These are phyloP conservation scores for Microdochium paspali DNA, from an alignment of 2,329 filamentous ascomycete genomes.

Conservation along the genomic window DNA sequence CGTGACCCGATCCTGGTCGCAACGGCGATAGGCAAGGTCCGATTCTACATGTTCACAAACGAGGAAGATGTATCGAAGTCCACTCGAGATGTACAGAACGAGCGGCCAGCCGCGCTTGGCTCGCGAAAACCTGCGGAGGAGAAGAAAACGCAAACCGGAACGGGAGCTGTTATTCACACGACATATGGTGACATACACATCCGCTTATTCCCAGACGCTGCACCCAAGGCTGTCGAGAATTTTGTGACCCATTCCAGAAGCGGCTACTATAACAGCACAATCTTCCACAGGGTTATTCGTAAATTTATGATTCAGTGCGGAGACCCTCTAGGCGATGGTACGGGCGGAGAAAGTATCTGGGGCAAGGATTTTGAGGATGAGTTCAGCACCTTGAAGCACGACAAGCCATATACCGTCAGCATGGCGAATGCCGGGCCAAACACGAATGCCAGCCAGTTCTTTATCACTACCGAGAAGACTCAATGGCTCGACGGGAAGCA, in stretches of 20 bases:
- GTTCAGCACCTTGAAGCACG: constrained; percentile 82
- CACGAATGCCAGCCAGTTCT: constrained; percentile 95
- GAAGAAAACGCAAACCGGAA: constrained; percentile 64
- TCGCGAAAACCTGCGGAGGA: constrained; percentile 44
- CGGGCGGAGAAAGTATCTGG: constrained; percentile 87
- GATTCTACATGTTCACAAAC: constrained; percentile 98
- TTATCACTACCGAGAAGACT: constrained; percentile 96
- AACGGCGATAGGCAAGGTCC: constrained; percentile 76
- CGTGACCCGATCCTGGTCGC: constrained; percentile 82
- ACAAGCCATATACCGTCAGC: constrained; percentile 91
- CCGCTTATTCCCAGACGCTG: constrained; percentile 83
- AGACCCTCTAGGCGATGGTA: constrained; percentile 80
- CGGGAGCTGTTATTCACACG: constrained; percentile 79
- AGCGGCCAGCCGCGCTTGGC: constrained; percentile 66
- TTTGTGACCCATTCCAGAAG: constrained; percentile 85
- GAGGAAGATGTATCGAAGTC: constrained; percentile 75
- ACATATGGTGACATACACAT: constrained; percentile 90
- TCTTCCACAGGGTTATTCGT: constrained; percentile 93
- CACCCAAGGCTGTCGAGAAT: constrained; percentile 93
- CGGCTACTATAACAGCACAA: constrained; percentile 94
- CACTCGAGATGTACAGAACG: constrained; percentile 86
- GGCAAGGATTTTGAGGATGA: constrained; percentile 89
- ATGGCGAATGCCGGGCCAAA: constrained; percentile 97
- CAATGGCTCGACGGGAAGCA: constrained; percentile 95
- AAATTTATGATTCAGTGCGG: constrained; percentile 97